Percentiles rank a stretch among this genome's conserved stretches.
Conservation (phyloP, 2,329 filamentous ascomycete genomes). For the Colletotrichum sp. region DNA sequence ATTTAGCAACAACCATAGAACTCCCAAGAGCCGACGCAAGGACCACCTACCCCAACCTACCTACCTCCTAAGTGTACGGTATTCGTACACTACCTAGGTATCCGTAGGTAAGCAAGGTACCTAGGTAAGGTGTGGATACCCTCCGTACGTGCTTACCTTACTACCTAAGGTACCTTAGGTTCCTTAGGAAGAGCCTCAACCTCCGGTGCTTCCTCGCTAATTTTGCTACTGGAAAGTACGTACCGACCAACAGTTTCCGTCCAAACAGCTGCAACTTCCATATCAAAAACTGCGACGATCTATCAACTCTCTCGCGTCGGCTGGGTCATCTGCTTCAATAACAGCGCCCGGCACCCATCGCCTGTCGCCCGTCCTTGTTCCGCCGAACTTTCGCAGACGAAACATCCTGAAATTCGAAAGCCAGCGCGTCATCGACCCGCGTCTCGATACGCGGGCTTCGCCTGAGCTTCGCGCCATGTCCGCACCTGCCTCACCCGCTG, state of each 20-base stretch:
- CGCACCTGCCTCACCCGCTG: neutral
- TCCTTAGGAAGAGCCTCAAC: neutral
- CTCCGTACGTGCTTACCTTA: no score
- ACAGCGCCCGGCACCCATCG: neutral
- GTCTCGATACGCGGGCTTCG: neutral
- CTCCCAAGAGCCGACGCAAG: neutral
- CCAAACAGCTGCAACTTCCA: neutral
- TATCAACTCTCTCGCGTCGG: neutral
- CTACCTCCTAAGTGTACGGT: neutral
- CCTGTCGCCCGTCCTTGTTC: neutral
- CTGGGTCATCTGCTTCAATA: neutral
- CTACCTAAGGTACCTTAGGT: neutral
- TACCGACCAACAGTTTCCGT: neutral
- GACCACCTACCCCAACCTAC: neutral
- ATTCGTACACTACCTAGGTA: no score
- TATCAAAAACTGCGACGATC: neutral
- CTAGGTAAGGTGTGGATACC: no score
- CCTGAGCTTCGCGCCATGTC: neutral
- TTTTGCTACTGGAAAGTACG: neutral
- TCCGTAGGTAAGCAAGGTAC: no score
- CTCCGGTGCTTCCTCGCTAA: neutral
- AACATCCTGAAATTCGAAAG: neutral
- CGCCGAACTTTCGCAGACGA: neutral
- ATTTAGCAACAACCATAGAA: neutral
- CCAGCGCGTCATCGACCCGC: neutral